Percentiles rank a stretch among this genome's conserved stretches.
Conservation (phyloP, 345 rosid genomes). For the Eucalyptus grandis region DNA sequence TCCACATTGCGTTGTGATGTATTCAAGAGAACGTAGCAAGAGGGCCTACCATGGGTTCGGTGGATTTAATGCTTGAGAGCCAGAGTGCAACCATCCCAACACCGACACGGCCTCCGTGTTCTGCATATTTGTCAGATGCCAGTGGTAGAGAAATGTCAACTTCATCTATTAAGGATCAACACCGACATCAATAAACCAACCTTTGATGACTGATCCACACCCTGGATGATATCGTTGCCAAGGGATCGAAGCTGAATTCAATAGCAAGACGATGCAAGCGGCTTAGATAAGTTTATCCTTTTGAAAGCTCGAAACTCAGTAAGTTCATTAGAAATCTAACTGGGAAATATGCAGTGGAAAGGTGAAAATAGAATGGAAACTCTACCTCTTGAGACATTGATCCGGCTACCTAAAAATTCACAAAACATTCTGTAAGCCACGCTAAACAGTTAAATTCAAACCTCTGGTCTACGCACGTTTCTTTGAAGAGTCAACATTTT, state of each 20-base stretch:
- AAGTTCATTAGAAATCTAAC: too few species aligned
- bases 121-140: background rate
- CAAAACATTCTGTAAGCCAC: too few species aligned
- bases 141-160: background rate
- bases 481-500: too few species aligned
- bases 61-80: background rate
- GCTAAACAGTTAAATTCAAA: too few species aligned
- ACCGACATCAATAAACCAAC: background rate
- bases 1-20: background rate
- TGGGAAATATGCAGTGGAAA: too few species aligned
- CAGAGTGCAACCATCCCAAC: background rate
- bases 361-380: too few species aligned
- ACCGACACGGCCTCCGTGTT: background rate
- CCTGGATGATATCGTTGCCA: background rate
- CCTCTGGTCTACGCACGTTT: too few species aligned
- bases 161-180: background rate
- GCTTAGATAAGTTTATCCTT: too few species aligned
- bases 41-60: background rate
- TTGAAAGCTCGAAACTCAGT: too few species aligned
- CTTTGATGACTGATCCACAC: background rate
- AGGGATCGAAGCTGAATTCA: background rate
- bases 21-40: background rate
- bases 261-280: background rate
- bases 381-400: too few species aligned
- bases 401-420: too few species aligned